Evolutionary conservation across 2,329 filamentous ascomycete genomes (phyloP).

Genomic region (Talaromyces funiculosus): DNA sequence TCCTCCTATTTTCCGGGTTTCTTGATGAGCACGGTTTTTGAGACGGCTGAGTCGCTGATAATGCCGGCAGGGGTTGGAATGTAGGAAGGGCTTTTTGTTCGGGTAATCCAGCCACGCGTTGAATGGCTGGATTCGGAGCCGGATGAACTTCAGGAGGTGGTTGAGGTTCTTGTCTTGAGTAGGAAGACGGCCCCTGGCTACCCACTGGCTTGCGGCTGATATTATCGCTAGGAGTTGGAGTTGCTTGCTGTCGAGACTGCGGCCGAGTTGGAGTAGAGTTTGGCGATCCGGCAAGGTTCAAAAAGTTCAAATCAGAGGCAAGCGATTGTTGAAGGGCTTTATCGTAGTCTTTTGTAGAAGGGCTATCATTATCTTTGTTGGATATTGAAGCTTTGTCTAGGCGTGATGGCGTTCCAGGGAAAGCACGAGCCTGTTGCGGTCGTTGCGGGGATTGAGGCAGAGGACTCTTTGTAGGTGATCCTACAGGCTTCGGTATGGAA

Average conservation of each 20-base stretch:
- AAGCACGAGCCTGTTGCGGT: slow-evolving; percentile 44
- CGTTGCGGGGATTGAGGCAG: slow-evolving; percentile 57
- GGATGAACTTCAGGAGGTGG: slow-evolving; percentile 21
- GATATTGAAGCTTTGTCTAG: slow-evolving; percentile 35
- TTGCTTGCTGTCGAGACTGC: slow-evolving; percentile 14
- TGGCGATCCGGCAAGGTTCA: slow-evolving; percentile 31
- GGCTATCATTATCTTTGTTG: slow-evolving; percentile 28
- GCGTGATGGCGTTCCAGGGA: slow-evolving; percentile 41
- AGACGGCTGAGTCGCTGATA: slow-evolving; percentile 14
- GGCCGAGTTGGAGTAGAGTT: neutral
- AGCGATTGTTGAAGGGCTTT: slow-evolving; percentile 38
- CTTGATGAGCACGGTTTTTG: neutral
- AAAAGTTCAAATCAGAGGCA: slow-evolving; percentile 36
- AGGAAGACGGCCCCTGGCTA: slow-evolving; percentile 24
- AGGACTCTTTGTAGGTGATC: slow-evolving; percentile 56
- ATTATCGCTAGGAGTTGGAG: slow-evolving; percentile 13
- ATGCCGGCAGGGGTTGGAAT: slow-evolving; percentile 19
- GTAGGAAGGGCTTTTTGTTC: slow-evolving; percentile 25
- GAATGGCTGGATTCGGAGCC: slow-evolving; percentile 11
- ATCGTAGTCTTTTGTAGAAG: slow-evolving; percentile 37
- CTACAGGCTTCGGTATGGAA: slow-evolving; percentile 23
- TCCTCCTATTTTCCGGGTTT: neutral
- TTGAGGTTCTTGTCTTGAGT: slow-evolving; percentile 19
- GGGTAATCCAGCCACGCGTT: slow-evolving; percentile 13
- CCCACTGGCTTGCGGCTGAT: slow-evolving; percentile 23